Base-by-base conservation (phyloP, 169 alveolate species). In the Babesia ovata region DNA sequence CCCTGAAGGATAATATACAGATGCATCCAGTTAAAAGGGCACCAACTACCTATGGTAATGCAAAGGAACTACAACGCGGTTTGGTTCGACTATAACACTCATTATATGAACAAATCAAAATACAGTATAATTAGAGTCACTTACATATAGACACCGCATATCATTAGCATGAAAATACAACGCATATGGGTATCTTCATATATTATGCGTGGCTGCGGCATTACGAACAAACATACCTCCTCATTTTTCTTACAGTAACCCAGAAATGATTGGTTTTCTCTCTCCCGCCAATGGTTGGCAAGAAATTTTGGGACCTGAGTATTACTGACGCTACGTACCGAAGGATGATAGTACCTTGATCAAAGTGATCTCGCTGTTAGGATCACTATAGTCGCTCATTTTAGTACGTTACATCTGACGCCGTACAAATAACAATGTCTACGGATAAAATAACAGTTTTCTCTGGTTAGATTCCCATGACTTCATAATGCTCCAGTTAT, bases 241-340 rank as follows among this genome's bases (percentile, higher is more conserved):
- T 69, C 59, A 50, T 66, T 46, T 70, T 72, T 58, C 60, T 60
- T 83, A 26, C 70, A 74, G 45, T 52, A 45, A 26, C 85, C 90
- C 26, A 83, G 19, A 33, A 74, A 54, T 48, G 62, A n/a, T 21
- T 69, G 77, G 57, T 83, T 75, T 17, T 83, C 83, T 29, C 75
- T 63, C 0, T 62, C 50, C 44, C 90, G 63, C 90, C 90, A 83
- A 7, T 75, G 78, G 13, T 42, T 53, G n/a, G 90, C 90, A 39
- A 83, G 36, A 66, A 83, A 83, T 50, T 83, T 83, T 22, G 90
- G 90, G 11, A 83, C 90, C 90, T 83, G 3, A 26, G 33, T 14
- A 19, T n/a, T 13, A 58, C 4, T 26, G 2, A 17, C 45, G 58
- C 22, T 19, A 6, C 1, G 9, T n/a, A 21, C 9, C 13, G 24